These are phyloP conservation scores for Lentinula aciculospora DNA, from an alignment of 768 basidiomycete genomes.

Conservation along the genomic window DNA sequence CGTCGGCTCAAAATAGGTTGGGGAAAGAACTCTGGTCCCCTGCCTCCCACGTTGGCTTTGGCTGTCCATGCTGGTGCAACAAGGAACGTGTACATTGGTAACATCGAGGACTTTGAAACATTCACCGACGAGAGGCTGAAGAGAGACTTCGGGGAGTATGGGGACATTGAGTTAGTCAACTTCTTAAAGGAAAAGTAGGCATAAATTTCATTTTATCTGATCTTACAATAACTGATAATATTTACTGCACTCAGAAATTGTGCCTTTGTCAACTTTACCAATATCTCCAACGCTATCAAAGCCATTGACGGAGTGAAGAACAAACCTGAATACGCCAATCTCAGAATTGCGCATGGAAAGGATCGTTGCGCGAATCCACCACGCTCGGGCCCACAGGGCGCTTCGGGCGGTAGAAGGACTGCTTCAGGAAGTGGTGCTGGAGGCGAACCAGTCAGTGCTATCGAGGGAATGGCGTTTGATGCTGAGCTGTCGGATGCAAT, in stretches of 20 bases:
- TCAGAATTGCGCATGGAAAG: slow-evolving; percentile 93
- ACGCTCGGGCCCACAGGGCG: slow-evolving; percentile 75
- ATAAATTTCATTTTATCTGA: slow-evolving; percentile 3
- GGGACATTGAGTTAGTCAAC: slow-evolving; percentile 95
- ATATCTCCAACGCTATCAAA: slow-evolving; percentile 93
- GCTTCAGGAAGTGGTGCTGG: slow-evolving; percentile 14
- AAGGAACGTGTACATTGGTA: slow-evolving; percentile 94
- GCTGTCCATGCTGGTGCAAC: slow-evolving; percentile 92
- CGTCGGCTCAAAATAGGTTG: slow-evolving; percentile 95
- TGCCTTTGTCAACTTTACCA: slow-evolving; percentile 94
- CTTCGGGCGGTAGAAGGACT: slow-evolving; percentile 37
- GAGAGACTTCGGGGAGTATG: slow-evolving; percentile 91
- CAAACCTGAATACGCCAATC: slow-evolving; percentile 82
- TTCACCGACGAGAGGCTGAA: slow-evolving; percentile 89
- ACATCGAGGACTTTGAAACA: slow-evolving; percentile 90
- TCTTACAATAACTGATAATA: not conserved
- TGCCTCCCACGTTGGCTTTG: slow-evolving; percentile 77
- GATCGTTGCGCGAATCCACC: slow-evolving; percentile 94
- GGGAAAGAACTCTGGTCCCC: slow-evolving; percentile 93
- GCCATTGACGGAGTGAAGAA: slow-evolving; percentile 95
- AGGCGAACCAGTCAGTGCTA: slow-evolving; percentile 5
- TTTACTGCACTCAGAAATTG: slow-evolving; percentile 59
- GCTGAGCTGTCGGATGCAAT: slow-evolving; percentile 30
- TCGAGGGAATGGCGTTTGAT: slow-evolving; percentile 10
- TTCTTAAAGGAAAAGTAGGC: slow-evolving; percentile 91